Evolutionary conservation across 192 early-diverging fungal species (phyloP).

Genomic region (Pilaira anomala): DNA sequence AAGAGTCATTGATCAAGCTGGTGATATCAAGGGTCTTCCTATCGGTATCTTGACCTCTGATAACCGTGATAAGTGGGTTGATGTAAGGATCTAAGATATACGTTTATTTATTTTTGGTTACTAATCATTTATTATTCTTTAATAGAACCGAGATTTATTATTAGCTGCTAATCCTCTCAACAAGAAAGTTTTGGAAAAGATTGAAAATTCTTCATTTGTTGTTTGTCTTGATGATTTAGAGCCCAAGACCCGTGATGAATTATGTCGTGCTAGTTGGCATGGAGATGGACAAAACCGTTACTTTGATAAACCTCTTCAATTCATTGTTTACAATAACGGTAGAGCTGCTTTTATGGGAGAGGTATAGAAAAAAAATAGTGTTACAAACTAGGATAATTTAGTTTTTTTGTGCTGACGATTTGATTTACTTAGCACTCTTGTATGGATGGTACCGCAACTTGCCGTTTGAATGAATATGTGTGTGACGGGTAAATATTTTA

Average conservation of each 20-base stretch:
- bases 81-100: constrained; percentile 44
- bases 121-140: background rate
- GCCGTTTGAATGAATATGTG: constrained; percentile 84
- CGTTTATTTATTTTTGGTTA: background rate
- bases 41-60: constrained; percentile 89
- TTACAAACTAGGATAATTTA: background rate
- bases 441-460: constrained; percentile 94
- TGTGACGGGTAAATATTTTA: constrained; percentile 35
- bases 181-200: constrained; percentile 67
- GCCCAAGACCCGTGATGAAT: constrained; percentile 88
- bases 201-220: constrained; percentile 85
- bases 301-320: constrained; percentile 97
- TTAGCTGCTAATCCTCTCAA: constrained; percentile 66
- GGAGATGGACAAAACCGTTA: constrained; percentile 96
- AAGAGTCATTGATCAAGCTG: constrained; percentile 65
- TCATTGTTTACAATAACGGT: constrained; percentile 96
- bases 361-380: too few species aligned
- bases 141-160: constrained; percentile 61
- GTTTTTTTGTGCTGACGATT: background rate
- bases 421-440: constrained; percentile 59
- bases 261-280: constrained; percentile 88
- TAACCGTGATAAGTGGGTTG: constrained; percentile 92
- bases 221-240: constrained; percentile 86
- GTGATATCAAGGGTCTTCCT: constrained; percentile 61
- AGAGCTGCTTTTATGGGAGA: constrained; percentile 95